Evolutionary conservation across 768 basidiomycete species (phyloP).

Genomic region (Boletus insuetus): DNA sequence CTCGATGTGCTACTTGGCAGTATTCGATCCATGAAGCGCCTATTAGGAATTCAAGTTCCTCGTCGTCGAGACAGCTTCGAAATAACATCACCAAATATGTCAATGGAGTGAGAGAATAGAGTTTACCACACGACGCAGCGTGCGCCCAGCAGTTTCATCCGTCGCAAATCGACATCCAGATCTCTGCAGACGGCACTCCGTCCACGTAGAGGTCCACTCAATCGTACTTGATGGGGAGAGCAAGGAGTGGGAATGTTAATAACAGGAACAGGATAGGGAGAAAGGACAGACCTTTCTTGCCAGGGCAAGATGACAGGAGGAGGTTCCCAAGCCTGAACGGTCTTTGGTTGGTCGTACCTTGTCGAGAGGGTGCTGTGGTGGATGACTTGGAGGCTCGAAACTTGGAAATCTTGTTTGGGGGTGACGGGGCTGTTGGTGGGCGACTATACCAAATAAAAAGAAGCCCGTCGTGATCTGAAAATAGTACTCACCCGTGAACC

Average conservation of each 20-base stretch:
- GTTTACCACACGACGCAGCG: constrained; percentile 78
- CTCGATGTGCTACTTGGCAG: constrained; percentile 49
- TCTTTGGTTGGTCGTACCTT: constrained; percentile 10
- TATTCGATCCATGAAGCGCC: constrained; percentile 89
- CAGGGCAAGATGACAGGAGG: constrained; percentile 87
- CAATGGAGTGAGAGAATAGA: background rate
- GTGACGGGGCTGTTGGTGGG: constrained; percentile 16
- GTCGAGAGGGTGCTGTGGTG: constrained; percentile 3
- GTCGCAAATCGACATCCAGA: constrained; percentile 66
- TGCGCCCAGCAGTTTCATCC: constrained; percentile 73
- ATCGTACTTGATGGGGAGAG: constrained; percentile 47
- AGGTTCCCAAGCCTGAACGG: constrained; percentile 71
- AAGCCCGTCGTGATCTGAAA: background rate
- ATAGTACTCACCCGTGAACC: constrained; percentile 10
- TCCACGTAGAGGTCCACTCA: constrained; percentile 74
- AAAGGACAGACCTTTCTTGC: constrained; percentile 72
- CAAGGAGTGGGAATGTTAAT: background rate
- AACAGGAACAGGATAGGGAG: background rate
- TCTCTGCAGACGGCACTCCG: constrained; percentile 82
- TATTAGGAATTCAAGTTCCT: constrained; percentile 70
- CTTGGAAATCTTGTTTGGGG: constrained; percentile 14
- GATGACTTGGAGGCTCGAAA: constrained; percentile 8
- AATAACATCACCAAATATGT: background rate
- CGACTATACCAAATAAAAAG: constrained; percentile 12
- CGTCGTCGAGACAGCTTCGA: constrained; percentile 77